Base-by-base conservation (phyloP, 2,329 filamentous ascomycete genomes). In the Pseudopyricularia javanii region DNA sequence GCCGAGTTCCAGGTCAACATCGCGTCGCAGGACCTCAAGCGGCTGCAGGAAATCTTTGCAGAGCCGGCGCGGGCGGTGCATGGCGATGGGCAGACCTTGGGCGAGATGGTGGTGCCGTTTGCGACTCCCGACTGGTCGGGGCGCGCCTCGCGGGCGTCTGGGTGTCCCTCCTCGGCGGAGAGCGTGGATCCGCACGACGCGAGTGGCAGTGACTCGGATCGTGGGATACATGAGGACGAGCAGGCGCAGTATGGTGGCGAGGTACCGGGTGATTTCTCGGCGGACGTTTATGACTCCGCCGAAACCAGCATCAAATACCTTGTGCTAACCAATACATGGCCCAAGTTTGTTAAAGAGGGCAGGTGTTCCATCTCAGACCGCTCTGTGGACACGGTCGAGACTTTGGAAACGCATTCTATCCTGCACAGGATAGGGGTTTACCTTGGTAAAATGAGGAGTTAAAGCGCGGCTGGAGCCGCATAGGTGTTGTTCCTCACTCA, bases 1-100 rank as follows among this genome's bases (percentile, higher is more conserved):
- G 82, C 83, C 54, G 76, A 81, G 54, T 85, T 86, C 57, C 81
- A 81, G 45, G 73, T 86, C 66, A 86, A 86, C 61, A 71, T 86
- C 33, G 79, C 81, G 2, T 79, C 75, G 2, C 64, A 70, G 17
- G 74, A 82, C 40, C 74, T 79, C 52, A 71, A 70, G 55, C 69
- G 70, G 33, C 72, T 86, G 1, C 74, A 82, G 43, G 60, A 58
- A 3, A 66, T 83, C 17, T 86, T 86, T 57, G 77, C 79, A 56
- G 60, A 63, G 4, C 73, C 79, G 0, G 75, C 79, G 51, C 59
- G 73, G 59, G 64, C 70, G 60, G 57, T 76, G 56, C 67, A 67
- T 4, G 40, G 40, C 20, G 40, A 45, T 7, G 22, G 20, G 11
- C 22, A 45, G 2, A n/a, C 6, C 3, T 11, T 45, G 7, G 40